A percentile compares a stretch with the other conserved stretches of the same genome.
These are phyloP conservation scores for Phyllosticta citribraziliensis DNA, from an alignment of 2,329 filamentous ascomycete species.

Conservation along the genomic window DNA sequence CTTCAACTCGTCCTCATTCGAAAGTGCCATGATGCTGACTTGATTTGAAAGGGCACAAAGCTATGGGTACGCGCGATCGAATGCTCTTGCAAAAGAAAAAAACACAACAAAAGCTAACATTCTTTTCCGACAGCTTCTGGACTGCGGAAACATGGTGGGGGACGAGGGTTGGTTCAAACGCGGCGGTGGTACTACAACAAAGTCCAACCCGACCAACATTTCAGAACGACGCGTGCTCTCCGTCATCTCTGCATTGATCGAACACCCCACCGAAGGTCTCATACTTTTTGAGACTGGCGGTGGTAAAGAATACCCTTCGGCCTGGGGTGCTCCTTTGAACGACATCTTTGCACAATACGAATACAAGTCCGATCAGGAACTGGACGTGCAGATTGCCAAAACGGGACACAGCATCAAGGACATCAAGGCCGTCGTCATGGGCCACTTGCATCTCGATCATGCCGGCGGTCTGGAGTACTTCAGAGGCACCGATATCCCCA, in stretches of 20 bases:
- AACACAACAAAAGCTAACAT: neutral
- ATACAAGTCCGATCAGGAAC: constrained; percentile 16
- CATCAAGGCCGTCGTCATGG: constrained; percentile 27
- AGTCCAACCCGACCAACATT: constrained; percentile 20
- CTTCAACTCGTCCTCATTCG: neutral
- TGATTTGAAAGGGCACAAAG: constrained; percentile 23
- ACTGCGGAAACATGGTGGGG: constrained; percentile 26
- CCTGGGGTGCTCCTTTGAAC: constrained; percentile 18
- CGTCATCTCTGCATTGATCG: constrained; percentile 20
- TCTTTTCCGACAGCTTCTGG: constrained; percentile 17
- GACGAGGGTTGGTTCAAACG: constrained; percentile 28
- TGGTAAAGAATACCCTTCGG: constrained; percentile 14
- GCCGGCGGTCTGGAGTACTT: constrained; percentile 27
- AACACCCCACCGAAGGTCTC: constrained; percentile 25
- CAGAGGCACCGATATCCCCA: constrained; percentile 23
- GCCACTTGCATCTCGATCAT: constrained; percentile 29
- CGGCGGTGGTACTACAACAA: constrained; percentile 19
- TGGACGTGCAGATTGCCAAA: constrained; percentile 18
- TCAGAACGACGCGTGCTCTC: constrained; percentile 20
- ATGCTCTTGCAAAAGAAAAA: too few relatives aligned
- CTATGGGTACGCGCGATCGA: constrained; percentile 19
- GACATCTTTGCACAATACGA: constrained; percentile 26
- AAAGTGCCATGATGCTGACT: neutral
- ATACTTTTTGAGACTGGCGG: constrained; percentile 28
- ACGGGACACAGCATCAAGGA: constrained; percentile 27